phyloP scores from a whole-genome alignment of 1,284 basidiomycete species.

The Microbotryum saponariae region DNA sequence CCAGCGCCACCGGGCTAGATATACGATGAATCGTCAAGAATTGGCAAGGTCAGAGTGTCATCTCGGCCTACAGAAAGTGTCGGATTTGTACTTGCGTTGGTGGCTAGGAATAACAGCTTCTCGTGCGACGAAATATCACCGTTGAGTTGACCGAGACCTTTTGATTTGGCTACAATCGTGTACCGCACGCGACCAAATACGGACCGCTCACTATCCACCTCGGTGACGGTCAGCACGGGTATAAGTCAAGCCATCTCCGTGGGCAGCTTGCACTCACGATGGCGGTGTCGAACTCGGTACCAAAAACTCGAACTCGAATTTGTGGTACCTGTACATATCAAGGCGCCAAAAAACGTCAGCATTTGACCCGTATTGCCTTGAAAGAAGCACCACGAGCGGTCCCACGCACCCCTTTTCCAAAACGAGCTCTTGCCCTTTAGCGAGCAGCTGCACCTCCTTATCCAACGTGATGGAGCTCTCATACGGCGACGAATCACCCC shows the following conservation, averaged over 20 bases:
- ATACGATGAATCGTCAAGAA: background rate
- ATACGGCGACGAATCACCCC: background rate
- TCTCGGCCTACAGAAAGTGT: background rate
- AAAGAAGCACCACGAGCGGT: background rate
- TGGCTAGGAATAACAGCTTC: background rate
- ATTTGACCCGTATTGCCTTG: no score
- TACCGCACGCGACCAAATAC: conserved; percentile 27
- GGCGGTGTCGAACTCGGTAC: background rate
- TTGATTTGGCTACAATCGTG: conserved; percentile 27
- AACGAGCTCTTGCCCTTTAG: background rate
- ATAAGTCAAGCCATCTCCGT: no score
- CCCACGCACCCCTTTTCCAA: conserved; percentile 1
- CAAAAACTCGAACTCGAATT: no score
- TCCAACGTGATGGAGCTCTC: conserved; percentile 3
- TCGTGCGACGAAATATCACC: no score
- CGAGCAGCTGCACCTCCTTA: conserved; percentile 3
- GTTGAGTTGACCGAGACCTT: conserved; percentile 13
- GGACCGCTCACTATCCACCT: conserved; percentile 20
- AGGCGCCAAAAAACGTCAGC: no score
- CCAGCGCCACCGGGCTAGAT: background rate
- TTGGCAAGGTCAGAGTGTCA: background rate
- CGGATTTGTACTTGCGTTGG: background rate
- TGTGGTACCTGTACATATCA: no score
- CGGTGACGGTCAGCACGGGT: no score
- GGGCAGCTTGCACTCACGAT: background rate